phyloP scores from a whole-genome alignment of 768 basidiomycete genomes.

The Roridomyces roridus region DNA sequence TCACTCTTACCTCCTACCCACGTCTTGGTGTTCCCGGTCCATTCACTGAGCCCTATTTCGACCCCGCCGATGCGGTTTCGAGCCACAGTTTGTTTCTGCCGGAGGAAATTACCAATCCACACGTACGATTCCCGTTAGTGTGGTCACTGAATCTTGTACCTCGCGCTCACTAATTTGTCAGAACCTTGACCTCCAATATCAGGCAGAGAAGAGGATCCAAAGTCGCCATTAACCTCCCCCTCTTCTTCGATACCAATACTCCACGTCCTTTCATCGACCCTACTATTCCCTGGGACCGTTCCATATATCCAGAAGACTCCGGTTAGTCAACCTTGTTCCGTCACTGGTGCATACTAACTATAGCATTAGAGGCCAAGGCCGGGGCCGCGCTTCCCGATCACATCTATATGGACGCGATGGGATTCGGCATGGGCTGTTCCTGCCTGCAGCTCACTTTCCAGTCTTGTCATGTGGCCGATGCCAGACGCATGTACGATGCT shows the following conservation, averaged over 20 bases:
- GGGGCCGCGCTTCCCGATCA: conserved; percentile 90
- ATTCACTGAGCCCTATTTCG: conserved; percentile 91
- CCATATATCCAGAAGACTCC: conserved; percentile 83
- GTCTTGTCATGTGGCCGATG: conserved; percentile 92
- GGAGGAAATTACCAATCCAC: conserved; percentile 95
- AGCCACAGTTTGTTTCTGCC: conserved; percentile 95
- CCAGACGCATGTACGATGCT: conserved; percentile 94
- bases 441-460: conserved; percentile 98
- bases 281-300: conserved; percentile 87
- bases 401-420: conserved; percentile 99
- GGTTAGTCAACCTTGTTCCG: conserved; percentile 51
- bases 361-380: conserved; percentile 75
- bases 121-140: conserved; percentile 96
- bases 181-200: conserved; percentile 98
- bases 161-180: conserved; percentile 36
- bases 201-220: conserved; percentile 89
- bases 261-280: conserved; percentile 91
- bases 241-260: conserved; percentile 88
- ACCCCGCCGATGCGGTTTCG: conserved; percentile 77
- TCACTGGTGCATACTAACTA: conserved; percentile 11
- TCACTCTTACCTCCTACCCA: conserved; percentile 96
- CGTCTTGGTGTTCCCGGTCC: conserved; percentile 86
- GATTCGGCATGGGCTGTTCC: conserved; percentile 99
- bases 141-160: conserved; percentile 14
- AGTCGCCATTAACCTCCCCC: conserved; percentile 93